These are phyloP conservation scores for Lachnellula occidentalis DNA, from an alignment of 2,329 filamentous ascomycete genomes.

Conservation along the genomic window DNA sequence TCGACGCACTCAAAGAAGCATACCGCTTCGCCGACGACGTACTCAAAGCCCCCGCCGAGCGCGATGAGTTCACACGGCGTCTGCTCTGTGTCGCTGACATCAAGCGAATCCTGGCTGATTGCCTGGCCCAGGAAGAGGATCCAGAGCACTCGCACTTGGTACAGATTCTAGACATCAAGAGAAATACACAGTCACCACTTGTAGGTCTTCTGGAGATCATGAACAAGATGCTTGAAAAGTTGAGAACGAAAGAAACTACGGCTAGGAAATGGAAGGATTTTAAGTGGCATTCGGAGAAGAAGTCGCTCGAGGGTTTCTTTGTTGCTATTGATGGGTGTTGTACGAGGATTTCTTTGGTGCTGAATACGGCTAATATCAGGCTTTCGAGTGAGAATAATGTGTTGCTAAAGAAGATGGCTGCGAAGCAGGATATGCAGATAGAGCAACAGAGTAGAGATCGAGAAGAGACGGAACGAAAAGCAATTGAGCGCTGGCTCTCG, in stretches of 20 bases:
- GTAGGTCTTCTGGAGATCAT: conserved; percentile 1
- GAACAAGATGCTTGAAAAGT: conserved; percentile 3
- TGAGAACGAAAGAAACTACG: background rate
- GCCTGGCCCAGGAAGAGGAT: conserved; percentile 2
- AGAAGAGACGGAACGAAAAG: conserved; percentile 8
- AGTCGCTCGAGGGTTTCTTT: conserved; percentile 8
- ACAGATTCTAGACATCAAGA: background rate
- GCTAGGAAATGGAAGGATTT: conserved; percentile 7
- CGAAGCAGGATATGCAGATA: conserved; percentile 1
- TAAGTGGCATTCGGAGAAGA: conserved; percentile 17
- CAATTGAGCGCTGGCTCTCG: conserved; percentile 17
- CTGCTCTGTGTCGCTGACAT: conserved; percentile 6
- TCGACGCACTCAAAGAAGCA: conserved; percentile 9
- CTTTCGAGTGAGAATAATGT: background rate
- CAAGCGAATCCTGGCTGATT: background rate
- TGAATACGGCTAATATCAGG: background rate
- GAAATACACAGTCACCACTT: conserved; percentile 6
- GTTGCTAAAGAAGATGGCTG: conserved; percentile 2
- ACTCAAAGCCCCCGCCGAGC: conserved; percentile 10
- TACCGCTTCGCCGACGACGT: conserved; percentile 11
- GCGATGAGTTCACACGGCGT: conserved; percentile 8
- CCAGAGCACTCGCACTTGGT: background rate
- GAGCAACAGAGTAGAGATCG: background rate
- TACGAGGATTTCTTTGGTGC: conserved; percentile 3
- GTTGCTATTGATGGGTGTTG: conserved; percentile 6